Conservation (phyloP, 2,329 filamentous ascomycete species). For the Alternaria sp. region DNA sequence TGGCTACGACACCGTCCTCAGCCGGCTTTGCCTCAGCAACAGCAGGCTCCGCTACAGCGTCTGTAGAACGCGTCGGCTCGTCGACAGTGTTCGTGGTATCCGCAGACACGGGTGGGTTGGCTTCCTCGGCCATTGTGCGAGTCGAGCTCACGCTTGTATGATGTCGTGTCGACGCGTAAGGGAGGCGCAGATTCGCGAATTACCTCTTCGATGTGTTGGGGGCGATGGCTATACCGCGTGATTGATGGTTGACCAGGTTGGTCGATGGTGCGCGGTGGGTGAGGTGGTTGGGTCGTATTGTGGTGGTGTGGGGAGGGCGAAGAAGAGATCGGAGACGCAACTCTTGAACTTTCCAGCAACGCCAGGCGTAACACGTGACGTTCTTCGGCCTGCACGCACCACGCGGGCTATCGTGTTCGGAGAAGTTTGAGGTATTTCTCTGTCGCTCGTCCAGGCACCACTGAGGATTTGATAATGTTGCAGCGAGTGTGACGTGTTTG, state of each 20-base stretch:
- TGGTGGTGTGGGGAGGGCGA: slow-evolving; percentile 39
- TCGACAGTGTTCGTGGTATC: slow-evolving; percentile 41
- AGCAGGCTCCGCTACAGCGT: slow-evolving; percentile 37
- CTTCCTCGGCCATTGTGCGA: slow-evolving; percentile 49
- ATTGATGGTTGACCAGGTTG: slow-evolving; percentile 42
- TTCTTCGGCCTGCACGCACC: slow-evolving; percentile 22
- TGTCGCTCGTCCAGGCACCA: slow-evolving; percentile 16
- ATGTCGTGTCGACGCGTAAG: slow-evolving; percentile 47
- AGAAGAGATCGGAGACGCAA: slow-evolving; percentile 30
- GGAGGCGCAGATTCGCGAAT: slow-evolving; percentile 41
- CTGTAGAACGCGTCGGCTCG: slow-evolving; percentile 41
- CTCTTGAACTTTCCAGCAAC: slow-evolving; percentile 30
- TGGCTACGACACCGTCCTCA: slow-evolving; percentile 40
- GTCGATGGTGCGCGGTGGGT: slow-evolving; percentile 49
- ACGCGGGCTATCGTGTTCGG: slow-evolving; percentile 17
- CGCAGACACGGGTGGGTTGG: slow-evolving; percentile 35
- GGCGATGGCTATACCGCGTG: slow-evolving; percentile 36
- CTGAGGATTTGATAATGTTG: slow-evolving; percentile 24
- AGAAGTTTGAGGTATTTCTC: slow-evolving; percentile 35
- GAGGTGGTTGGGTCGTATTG: slow-evolving; percentile 43
- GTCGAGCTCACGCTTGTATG: slow-evolving; percentile 45
- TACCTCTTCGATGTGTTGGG: slow-evolving; percentile 32
- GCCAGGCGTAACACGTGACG: slow-evolving; percentile 31
- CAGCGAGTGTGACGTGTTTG: slow-evolving; percentile 33
- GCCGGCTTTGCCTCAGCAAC: slow-evolving; percentile 41